Evolutionary conservation across 2,329 filamentous ascomycete species (phyloP).

Genomic region (Pyrenochaeta sp.): DNA sequence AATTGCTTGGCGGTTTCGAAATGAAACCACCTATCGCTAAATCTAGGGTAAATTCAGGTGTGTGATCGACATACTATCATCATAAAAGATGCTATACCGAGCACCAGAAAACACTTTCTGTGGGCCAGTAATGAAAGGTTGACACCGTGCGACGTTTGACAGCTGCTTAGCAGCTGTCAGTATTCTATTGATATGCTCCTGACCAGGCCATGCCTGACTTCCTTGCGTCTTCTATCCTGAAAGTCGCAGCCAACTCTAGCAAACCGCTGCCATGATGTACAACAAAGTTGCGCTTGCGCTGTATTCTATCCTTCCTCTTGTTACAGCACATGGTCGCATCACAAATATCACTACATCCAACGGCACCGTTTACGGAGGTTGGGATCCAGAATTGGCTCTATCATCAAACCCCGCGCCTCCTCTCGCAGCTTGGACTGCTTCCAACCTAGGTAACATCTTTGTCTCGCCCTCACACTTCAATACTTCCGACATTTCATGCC

Average conservation of each 20-base stretch:
- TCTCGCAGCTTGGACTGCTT: conserved; percentile 33
- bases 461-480: conserved; percentile 32
- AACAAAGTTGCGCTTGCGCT: neutral
- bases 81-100: neutral
- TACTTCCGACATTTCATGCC: conserved; percentile 62
- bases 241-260: neutral
- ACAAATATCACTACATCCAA: conserved; percentile 29
- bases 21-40: conserved; percentile 16
- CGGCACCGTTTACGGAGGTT: conserved; percentile 29
- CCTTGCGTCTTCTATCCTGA: no score
- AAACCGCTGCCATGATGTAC: conserved; percentile 16
- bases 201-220: no score
- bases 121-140: neutral
- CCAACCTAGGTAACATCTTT: conserved; percentile 36
- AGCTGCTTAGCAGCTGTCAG: neutral
- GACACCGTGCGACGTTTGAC: neutral
- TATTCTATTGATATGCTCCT: no score
- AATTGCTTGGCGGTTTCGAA: conserved; percentile 14
- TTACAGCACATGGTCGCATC: conserved; percentile 35
- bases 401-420: conserved; percentile 5
- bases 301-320: conserved; percentile 3
- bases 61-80: neutral
- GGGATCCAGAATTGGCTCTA: conserved; percentile 27
- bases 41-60: conserved; percentile 21
- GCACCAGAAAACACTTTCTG: neutral